Conservation (phyloP, 208 protist genomes). For the Trypanosoma brucei region DNA sequence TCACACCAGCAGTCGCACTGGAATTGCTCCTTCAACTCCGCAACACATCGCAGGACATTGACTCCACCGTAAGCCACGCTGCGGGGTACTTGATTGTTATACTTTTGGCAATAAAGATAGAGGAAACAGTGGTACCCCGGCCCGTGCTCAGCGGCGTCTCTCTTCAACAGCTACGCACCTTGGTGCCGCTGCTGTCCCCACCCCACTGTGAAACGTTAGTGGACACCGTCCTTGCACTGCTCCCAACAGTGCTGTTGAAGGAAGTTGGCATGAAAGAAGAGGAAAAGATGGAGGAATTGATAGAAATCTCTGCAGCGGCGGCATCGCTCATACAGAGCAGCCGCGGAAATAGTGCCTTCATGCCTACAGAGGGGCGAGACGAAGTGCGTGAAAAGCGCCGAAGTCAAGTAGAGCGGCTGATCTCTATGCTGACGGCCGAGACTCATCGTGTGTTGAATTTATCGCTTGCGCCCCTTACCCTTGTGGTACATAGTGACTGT, state of each 20-base stretch:
- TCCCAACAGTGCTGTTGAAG: background rate
- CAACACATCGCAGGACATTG: slow-evolving; percentile 18
- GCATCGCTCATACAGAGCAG: background rate
- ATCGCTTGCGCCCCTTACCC: background rate
- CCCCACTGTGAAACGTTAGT: slow-evolving; percentile 22
- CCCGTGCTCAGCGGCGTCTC: background rate
- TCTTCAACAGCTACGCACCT: slow-evolving; percentile 19
- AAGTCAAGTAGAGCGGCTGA: background rate
- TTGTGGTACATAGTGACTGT: slow-evolving; percentile 7
- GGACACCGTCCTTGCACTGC: slow-evolving; percentile 15
- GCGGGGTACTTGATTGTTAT: slow-evolving; percentile 57
- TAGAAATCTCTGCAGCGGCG: slow-evolving; percentile 12
- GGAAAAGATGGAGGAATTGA: slow-evolving; percentile 6
- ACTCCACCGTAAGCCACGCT: slow-evolving; percentile 54
- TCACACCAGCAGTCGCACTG: slow-evolving; percentile 12
- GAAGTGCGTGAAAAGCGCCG: background rate
- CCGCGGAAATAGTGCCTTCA: background rate
- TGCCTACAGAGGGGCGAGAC: background rate
- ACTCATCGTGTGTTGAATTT: background rate
- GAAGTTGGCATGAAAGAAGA: background rate
- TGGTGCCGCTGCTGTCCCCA: slow-evolving; percentile 34
- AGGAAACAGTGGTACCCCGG: background rate
- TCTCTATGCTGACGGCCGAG: background rate
- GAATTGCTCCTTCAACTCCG: slow-evolving; percentile 9
- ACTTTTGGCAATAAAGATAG: slow-evolving; percentile 14